A percentile compares a stretch with the other conserved stretches of the same genome.
These are phyloP conservation scores for Fragaria nilgerrensis DNA, from an alignment of 306 rosid genomes.

Conservation along the genomic window DNA sequence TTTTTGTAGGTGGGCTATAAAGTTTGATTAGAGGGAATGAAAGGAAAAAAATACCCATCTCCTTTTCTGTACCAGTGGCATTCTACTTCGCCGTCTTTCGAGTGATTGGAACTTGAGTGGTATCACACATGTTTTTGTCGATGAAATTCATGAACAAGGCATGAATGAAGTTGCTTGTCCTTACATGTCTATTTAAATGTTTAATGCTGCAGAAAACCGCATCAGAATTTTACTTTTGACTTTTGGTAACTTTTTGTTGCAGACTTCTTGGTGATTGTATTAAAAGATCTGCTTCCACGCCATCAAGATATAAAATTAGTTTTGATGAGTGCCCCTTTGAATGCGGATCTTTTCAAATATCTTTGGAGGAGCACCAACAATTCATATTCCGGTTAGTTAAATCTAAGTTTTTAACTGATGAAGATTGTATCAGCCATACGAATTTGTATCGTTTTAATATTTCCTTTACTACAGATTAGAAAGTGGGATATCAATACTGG, in stretches of 20 bases:
- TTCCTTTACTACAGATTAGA: background rate
- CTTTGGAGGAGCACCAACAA: conserved; percentile 55
- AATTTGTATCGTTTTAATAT: too few species aligned
- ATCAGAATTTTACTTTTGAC: conserved; percentile 1
- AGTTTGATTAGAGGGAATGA: conserved; percentile 62
- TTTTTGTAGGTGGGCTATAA: conserved; percentile 66
- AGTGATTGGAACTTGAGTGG: conserved; percentile 56
- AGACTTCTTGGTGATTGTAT: conserved; percentile 53
- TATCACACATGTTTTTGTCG: conserved; percentile 57
- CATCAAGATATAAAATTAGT: conserved; percentile 51
- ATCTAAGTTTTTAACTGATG: conserved; percentile 1
- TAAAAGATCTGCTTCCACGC: conserved; percentile 56
- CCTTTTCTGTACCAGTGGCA: conserved; percentile 59
- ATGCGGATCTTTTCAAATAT: conserved; percentile 58
- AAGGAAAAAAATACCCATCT: conserved; percentile 59
- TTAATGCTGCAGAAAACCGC: background rate
- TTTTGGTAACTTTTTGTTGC: conserved; percentile 14
- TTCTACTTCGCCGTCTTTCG: conserved; percentile 53
- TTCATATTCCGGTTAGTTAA: conserved; percentile 52
- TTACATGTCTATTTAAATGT: background rate
- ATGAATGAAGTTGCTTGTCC: conserved; percentile 54
- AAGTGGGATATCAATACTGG: background rate
- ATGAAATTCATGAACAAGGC: conserved; percentile 65
- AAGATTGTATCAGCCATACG: background rate
- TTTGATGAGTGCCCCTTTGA: conserved; percentile 60